Evolutionary conservation across 371 early-diverging fungal genomes (phyloP), one percentile per base, ranked within the genome.

Genomic region (Neoconidiobolus thromboides): DNA sequence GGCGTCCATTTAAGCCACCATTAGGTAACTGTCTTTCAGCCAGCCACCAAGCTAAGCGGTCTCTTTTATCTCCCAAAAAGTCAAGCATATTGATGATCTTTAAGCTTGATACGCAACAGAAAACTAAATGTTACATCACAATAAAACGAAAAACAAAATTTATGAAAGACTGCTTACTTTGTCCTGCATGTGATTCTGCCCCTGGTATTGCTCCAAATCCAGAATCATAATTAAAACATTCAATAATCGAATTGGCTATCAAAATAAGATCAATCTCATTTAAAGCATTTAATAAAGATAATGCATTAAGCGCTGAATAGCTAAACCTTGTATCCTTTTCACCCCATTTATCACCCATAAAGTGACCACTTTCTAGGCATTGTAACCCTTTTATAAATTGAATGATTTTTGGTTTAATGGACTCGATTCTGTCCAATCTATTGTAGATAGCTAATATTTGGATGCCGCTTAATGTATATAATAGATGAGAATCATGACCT

Each of bases 1-100:
- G 93, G 48, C 99, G 76, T 2, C 99, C 99, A 66, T 93, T 94
- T 51, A 99, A 69, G 2, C 99, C 99, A 15, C 99, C 99, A 58
- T 76, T 83, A 60, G 76, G 75, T 12, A 91, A 71, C 71, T 99
- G 99, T 46, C 97, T 79, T 64, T 92, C 91, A 52, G 87, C 82
- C 50, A 99, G 73, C 94, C 96, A 98, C 82, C 86, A 82, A 26
- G 4, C 83, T 83, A 12, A 93, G 77, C 26, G 26, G 26, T 26
- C 26, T 26, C 57, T 48, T 81, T 81, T 67, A 58, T 63, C 64
- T 62, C 96, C 85, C n/a, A 98, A 71, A 44, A 76, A 73, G 15
- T 83, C 76, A 50, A 81, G 63, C 15, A 75, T 74, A 43, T 84
- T 72, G 2, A 83, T 70, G 47, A 95, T 87, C 3, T 92, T 81